A percentile compares a stretch with the other conserved stretches of the same genome.
Conservation (phyloP, 495 filamentous ascomycete species). For the Articulospora tetracladia region DNA sequence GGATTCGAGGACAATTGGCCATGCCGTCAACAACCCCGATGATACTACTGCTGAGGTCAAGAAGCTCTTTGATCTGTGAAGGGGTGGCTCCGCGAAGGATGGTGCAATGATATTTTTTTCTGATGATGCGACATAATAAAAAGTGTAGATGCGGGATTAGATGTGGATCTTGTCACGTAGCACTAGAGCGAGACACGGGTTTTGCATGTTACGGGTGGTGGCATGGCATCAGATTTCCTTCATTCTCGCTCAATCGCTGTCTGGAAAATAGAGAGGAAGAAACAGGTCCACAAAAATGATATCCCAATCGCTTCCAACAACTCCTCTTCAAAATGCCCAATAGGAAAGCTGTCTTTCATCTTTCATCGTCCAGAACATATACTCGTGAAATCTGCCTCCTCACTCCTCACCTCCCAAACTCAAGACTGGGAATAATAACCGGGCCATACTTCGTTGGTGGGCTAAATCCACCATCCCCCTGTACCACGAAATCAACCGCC, state of each 20-base stretch:
- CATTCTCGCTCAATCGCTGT: background rate
- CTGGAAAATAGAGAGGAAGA: background rate
- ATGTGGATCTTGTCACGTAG: too few relatives aligned
- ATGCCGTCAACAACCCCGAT: constrained; percentile 73
- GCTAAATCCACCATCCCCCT: constrained; percentile 76
- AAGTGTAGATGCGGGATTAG: background rate
- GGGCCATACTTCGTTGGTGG: constrained; percentile 93
- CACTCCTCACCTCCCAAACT: constrained; percentile 58
- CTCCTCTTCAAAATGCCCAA: background rate
- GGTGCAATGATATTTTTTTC: too few relatives aligned
- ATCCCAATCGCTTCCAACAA: constrained; percentile 1
- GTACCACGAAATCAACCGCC: constrained; percentile 95
- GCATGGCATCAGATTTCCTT: background rate
- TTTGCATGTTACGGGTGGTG: too few relatives aligned
- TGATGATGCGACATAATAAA: background rate
- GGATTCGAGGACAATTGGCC: constrained; percentile 77
- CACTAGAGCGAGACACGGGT: too few relatives aligned
- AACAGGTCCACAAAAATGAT: background rate
- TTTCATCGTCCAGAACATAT: background rate
- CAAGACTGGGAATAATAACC: constrained; percentile 89
- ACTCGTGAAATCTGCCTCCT: background rate
- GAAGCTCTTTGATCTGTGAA: constrained; percentile 71
- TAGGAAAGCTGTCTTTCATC: background rate
- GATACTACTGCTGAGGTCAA: constrained; percentile 76
- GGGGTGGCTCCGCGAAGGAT: too few relatives aligned